Conservation (phyloP, 169 alveolate genomes). For the Besnoitia besnoiti region DNA sequence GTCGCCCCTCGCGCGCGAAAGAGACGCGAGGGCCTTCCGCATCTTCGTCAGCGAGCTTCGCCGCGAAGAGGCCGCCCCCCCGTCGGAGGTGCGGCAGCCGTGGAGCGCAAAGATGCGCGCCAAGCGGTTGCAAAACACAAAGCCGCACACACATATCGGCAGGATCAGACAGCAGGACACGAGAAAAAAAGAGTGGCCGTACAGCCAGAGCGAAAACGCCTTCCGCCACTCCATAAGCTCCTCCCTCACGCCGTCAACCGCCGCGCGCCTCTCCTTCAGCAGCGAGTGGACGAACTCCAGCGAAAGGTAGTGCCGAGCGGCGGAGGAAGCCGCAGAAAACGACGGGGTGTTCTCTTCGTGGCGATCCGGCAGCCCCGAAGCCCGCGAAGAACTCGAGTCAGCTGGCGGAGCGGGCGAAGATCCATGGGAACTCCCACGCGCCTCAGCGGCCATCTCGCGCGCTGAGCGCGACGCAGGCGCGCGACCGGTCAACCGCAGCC, state of each 20-base stretch:
- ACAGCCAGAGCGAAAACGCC: not conserved
- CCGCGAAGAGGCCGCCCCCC: not conserved
- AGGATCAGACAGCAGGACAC: not conserved
- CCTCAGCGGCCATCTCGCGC: too few relatives aligned
- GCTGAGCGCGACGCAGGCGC: too few relatives aligned
- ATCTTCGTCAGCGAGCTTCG: not conserved
- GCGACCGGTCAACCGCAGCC: too few relatives aligned
- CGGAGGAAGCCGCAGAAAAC: not conserved
- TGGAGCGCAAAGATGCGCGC: slow-evolving; percentile 37
- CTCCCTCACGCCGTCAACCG: not conserved
- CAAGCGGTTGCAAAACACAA: slow-evolving; percentile 9
- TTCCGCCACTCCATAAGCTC: not conserved
- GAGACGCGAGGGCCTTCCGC: not conserved
- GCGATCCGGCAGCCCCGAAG: too few relatives aligned
- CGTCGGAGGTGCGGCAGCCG: not conserved
- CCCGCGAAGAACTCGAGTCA: too few relatives aligned
- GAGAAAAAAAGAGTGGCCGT: not conserved
- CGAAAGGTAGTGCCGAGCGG: not conserved
- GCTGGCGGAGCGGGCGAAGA: too few relatives aligned
- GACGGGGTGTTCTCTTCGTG: too few relatives aligned
- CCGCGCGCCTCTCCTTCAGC: not conserved
- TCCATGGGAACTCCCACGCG: too few relatives aligned
- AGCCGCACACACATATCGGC: slow-evolving; percentile 7
- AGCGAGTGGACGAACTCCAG: not conserved
- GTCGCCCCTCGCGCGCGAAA: not conserved